Percentiles rank a stretch among this genome's conserved stretches.
These are phyloP conservation scores for Rhizoclosmatium globosum DNA, from an alignment of 192 early-diverging fungal species.

Conservation along the genomic window DNA sequence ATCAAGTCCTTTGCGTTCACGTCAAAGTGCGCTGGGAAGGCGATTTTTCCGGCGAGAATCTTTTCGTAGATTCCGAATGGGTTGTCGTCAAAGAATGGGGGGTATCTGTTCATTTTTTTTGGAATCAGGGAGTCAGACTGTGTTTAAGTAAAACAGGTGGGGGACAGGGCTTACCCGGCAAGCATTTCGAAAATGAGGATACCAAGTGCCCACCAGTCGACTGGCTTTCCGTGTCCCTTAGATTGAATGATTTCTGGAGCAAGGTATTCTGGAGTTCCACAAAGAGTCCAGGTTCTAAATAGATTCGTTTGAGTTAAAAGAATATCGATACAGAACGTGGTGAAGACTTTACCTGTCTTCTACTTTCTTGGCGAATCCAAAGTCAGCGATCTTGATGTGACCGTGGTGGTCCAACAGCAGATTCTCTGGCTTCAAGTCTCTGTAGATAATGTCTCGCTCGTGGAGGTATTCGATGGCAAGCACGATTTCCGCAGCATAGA, in stretches of 20 bases:
- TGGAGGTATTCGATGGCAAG: conserved; percentile 96
- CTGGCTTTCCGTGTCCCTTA: conserved; percentile 96
- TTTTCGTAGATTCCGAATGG: conserved; percentile 99
- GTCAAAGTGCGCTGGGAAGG: conserved; percentile 90
- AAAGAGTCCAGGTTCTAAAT: conserved; percentile 94
- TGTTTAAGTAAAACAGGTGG: not conserved
- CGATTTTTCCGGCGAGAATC: conserved; percentile 89
- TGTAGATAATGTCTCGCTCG: conserved; percentile 92
- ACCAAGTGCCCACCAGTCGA: conserved; percentile 99
- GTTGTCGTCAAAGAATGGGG: conserved; percentile 98
- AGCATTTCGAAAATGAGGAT: conserved; percentile 99
- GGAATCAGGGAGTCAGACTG: conserved; percentile 6
- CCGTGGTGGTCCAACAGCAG: conserved; percentile 83
- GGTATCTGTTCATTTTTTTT: conserved; percentile 79
- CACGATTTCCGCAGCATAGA: conserved; percentile 95
- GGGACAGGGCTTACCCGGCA: conserved; percentile 70
- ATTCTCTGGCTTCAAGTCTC: conserved; percentile 94
- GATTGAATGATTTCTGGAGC: conserved; percentile 97
- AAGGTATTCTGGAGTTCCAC: conserved; percentile 97
- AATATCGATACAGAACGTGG: not conserved
- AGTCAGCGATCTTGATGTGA: conserved; percentile 97
- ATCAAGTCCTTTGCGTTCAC: conserved; percentile 87
- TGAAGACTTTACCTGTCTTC: conserved; percentile 63
- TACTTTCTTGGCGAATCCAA: conserved; percentile 97
- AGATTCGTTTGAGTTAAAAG: not conserved